Evolutionary conservation across 345 rosid species (phyloP).

Genomic region (Euphorbia pulcherrima): DNA sequence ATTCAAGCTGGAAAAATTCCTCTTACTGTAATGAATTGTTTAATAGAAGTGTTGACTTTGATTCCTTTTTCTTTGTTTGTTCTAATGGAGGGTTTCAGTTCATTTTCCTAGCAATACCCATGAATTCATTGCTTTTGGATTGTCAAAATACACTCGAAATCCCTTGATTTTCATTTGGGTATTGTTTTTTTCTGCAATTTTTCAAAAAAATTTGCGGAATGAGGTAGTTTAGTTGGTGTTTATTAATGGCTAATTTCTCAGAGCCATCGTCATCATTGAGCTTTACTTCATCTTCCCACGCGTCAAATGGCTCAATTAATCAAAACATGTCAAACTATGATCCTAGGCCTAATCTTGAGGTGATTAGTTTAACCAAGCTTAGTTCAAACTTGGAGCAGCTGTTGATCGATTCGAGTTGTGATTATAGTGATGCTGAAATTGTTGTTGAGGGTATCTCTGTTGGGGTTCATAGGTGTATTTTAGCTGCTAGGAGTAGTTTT

Average conservation of each 20-base stretch:
- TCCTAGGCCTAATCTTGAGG: slow-evolving; percentile 48
- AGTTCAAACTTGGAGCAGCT: slow-evolving; percentile 77
- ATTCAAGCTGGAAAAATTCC: slow-evolving; percentile 16
- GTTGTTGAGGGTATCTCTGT: slow-evolving; percentile 51
- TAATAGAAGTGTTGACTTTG: neutral
- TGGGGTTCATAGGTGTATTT: slow-evolving; percentile 74
- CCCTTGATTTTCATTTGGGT: neutral
- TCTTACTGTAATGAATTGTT: neutral
- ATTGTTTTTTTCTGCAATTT: neutral
- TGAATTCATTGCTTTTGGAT: neutral
- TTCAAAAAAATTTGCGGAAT: neutral
- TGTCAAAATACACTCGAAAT: neutral
- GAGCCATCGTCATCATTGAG: slow-evolving; percentile 85
- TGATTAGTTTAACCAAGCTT: slow-evolving; percentile 62
- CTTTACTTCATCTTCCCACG: slow-evolving; percentile 57
- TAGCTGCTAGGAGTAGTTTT: slow-evolving; percentile 83
- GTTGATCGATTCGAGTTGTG: slow-evolving; percentile 41
- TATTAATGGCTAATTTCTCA: slow-evolving; percentile 52
- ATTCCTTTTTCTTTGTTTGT: neutral
- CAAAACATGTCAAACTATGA: slow-evolving; percentile 35
- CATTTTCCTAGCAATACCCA: neutral
- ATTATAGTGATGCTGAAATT: slow-evolving; percentile 80
- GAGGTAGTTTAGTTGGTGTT: neutral
- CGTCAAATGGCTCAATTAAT: slow-evolving; percentile 44
- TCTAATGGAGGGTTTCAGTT: neutral